Conservation (phyloP, 2,329 filamentous ascomycete species). For the Rhexocercosporidium sp. region DNA sequence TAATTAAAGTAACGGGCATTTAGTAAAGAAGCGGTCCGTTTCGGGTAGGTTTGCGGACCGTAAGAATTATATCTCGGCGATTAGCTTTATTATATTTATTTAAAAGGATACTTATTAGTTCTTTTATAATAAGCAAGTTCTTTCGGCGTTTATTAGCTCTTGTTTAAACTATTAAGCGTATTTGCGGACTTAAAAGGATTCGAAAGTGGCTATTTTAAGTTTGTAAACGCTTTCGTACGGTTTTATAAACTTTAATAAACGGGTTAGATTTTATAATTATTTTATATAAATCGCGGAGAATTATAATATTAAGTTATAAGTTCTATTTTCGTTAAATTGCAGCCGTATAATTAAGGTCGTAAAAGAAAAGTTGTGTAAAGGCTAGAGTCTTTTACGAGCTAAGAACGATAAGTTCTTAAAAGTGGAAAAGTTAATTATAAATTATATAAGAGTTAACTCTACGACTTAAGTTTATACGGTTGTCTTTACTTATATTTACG, state of each 20-base stretch:
- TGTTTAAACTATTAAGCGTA: not conserved
- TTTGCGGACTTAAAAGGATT: not conserved
- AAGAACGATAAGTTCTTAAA: not conserved
- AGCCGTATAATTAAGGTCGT: not conserved
- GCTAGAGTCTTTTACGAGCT: not conserved
- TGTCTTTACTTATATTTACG: not conserved
- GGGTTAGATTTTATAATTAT: not conserved
- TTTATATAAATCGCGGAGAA: not conserved
- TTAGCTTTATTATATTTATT: not conserved
- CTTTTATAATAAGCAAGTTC: not conserved
- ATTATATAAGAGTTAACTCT: not conserved
- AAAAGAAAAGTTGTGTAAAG: not conserved
- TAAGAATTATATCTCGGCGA: not conserved
- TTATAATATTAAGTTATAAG: not conserved
- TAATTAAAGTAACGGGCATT: not conserved
- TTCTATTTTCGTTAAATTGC: not conserved
- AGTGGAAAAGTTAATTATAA: not conserved
- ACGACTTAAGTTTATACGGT: not conserved
- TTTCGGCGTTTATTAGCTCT: not conserved
- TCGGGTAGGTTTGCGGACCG: not conserved
- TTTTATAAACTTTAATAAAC: not conserved
- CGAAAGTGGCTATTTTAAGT: not conserved
- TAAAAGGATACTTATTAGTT: not conserved
- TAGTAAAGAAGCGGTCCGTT: not conserved
- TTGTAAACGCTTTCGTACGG: not conserved